Evolutionary conservation across 1,139 yeast genomes (phyloP).

Genomic region (Nematodospora anomalae): DNA sequence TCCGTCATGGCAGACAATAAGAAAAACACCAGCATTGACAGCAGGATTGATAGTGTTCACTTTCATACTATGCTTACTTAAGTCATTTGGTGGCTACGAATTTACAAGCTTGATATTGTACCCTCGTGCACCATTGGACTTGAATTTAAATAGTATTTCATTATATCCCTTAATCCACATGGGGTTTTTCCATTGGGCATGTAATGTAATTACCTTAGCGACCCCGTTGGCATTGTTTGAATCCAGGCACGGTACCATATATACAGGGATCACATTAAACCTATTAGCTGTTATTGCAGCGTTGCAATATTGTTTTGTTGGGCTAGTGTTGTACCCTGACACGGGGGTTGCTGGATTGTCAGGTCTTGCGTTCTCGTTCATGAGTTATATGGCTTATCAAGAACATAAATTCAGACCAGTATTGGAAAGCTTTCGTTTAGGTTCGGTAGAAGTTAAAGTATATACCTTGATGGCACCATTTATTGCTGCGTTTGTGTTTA

Average conservation of each 20-base stretch:
- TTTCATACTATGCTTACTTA: conserved; percentile 32
- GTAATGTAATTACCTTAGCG: conserved; percentile 60
- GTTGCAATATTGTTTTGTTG: conserved; percentile 59
- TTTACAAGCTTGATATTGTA: conserved; percentile 35
- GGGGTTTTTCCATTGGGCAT: conserved; percentile 58
- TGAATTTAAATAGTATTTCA: conserved; percentile 65
- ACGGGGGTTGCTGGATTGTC: conserved; percentile 64
- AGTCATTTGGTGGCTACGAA: conserved; percentile 21
- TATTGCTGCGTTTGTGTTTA: conserved; percentile 48
- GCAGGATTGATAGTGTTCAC: conserved; percentile 63
- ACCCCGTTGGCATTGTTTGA: conserved; percentile 73
- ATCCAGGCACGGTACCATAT: conserved; percentile 75
- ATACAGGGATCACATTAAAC: conserved; percentile 82
- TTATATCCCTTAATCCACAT: conserved; percentile 75
- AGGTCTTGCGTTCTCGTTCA: conserved; percentile 74
- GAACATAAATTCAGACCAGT: conserved; percentile 56
- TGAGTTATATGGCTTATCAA: conserved; percentile 61
- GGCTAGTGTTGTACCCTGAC: conserved; percentile 53
- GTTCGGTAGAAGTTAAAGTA: conserved; percentile 31
- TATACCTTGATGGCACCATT: conserved; percentile 69
- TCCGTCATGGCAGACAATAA: conserved; percentile 4
- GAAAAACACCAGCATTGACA: conserved; percentile 56
- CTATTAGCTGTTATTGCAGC: conserved; percentile 72
- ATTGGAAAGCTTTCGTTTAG: conserved; percentile 18
- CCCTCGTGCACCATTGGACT: conserved; percentile 55